These are phyloP conservation scores for Oldenlandia corymbosa DNA, from an alignment of 257 asterid genomes.

Conservation along the genomic window DNA sequence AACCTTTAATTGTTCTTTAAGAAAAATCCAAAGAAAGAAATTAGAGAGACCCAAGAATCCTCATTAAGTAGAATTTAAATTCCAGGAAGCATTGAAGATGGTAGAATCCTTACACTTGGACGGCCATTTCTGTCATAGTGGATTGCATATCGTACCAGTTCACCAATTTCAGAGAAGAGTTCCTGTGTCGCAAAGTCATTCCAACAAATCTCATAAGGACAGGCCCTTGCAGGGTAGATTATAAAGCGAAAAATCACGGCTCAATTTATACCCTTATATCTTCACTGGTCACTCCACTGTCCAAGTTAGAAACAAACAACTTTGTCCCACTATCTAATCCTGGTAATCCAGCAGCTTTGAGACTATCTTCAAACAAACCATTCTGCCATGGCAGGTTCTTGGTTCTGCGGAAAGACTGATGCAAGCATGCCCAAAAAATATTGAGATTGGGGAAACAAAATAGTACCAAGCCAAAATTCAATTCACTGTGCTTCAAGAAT, in stretches of 20 bases:
- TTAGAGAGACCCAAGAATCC: not conserved
- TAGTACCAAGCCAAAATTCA: slow-evolving; percentile 37
- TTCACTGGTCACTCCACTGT: slow-evolving; percentile 66
- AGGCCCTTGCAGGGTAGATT: slow-evolving; percentile 25
- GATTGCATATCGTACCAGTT: slow-evolving; percentile 65
- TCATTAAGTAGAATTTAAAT: too few relatives aligned
- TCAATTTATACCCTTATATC: slow-evolving; percentile 84
- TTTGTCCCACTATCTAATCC: slow-evolving; percentile 64
- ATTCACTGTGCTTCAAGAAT: slow-evolving; percentile 51
- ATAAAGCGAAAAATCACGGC: slow-evolving; percentile 25
- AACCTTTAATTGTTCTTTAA: too few relatives aligned
- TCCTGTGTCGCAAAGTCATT: slow-evolving; percentile 61
- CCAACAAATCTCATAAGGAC: slow-evolving; percentile 38
- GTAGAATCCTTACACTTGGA: slow-evolving; percentile 69
- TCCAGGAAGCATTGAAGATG: too few relatives aligned
- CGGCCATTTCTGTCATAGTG: slow-evolving; percentile 88
- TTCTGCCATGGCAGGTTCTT: slow-evolving; percentile 80
- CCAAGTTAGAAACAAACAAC: slow-evolving; percentile 67
- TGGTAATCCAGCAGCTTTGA: slow-evolving; percentile 78
- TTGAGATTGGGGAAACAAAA: slow-evolving; percentile 51
- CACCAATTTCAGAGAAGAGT: slow-evolving; percentile 83
- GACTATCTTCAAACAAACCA: slow-evolving; percentile 80
- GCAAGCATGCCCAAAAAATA: slow-evolving; percentile 64
- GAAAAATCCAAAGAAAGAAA: not conserved
- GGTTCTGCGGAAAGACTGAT: slow-evolving; percentile 83